Base-by-base conservation (phyloP, 2,329 filamentous ascomycete genomes). In the Neobulgaria alba region DNA sequence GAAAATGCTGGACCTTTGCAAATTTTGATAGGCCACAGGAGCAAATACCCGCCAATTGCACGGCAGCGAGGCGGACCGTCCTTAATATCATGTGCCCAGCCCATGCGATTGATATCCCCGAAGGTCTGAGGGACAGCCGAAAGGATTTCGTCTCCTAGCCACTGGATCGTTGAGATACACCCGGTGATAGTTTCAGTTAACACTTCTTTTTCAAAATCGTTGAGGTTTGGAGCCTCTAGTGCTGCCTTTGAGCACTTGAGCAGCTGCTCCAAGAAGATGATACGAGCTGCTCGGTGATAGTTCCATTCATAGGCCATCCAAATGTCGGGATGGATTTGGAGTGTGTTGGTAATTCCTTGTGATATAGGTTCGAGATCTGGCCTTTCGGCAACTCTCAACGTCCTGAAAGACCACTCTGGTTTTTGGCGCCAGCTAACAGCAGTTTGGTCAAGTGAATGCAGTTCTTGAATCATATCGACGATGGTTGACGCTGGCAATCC, bases 261-360 rank as follows among this genome's bases (percentile, higher is more conserved):
- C 1, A 65, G 42, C 15, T 63, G 60, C 36, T 62, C 55, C 12
- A 61, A 55, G 4, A 64, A 50, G n/a, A 63, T 55, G 17, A 64
- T 61, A 3, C 61, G 55, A 4, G 60, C 62, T 19, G 62, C 57
- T 2, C 62, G 54, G 33, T 64, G 60, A 35, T 66, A 66, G 34
- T 65, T 63, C 60, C 62, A 65, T 42, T 66, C 63, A 31, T 66
- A 66, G 3, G 61, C 57, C 42, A 61, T 63, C 63, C 63, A 65
- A 0, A 65, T 38, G 46, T 65, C 63, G 3, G 50, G 42, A 39
- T 65, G 63, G 2, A 66, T 43, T 39, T 65, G 53, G 8, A 65
- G 43, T 1, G 41, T 52, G 2, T 51, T 51, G 1, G 58, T 54
- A 10, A 59, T 41, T 18, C 19, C 32, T 5, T 29, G 12, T 21